A percentile compares a stretch with the other conserved stretches of the same genome.
Evolutionary conservation across 768 basidiomycete species (phyloP).

Genomic region (Pulveroboletus sp.): DNA sequence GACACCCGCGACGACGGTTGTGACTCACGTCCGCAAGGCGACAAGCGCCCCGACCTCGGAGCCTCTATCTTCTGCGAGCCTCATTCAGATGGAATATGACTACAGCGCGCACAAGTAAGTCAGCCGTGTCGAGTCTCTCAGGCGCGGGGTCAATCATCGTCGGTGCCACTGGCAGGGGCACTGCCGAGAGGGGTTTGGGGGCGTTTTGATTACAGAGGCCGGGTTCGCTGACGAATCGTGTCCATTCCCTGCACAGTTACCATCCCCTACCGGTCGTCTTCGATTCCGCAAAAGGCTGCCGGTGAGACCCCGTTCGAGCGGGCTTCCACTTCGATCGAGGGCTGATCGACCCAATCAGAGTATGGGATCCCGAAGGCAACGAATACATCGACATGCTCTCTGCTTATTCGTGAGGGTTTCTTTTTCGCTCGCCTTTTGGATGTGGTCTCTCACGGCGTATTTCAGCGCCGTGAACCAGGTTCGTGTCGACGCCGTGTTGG

Average conservation of each 20-base stretch:
- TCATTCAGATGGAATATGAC: constrained; percentile 79
- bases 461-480: constrained; percentile 84
- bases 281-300: constrained; percentile 83
- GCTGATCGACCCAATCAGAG: constrained; percentile 36
- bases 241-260: constrained; percentile 64
- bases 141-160: constrained; percentile 21
- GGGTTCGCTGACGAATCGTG: constrained; percentile 34
- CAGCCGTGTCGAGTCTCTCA: too few species aligned
- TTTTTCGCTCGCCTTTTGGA: background rate
- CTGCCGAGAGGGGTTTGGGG: constrained; percentile 8
- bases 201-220: too few species aligned
- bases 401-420: constrained; percentile 80
- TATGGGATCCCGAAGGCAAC: constrained; percentile 93
- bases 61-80: constrained; percentile 58
- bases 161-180: constrained; percentile 4
- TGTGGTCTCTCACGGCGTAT: constrained; percentile 1
- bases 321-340: background rate
- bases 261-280: constrained; percentile 95
- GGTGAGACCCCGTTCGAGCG: constrained; percentile 58
- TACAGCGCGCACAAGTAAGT: constrained; percentile 88
- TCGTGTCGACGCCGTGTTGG: constrained; percentile 25
- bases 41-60: constrained; percentile 13
- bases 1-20: constrained; percentile 23
- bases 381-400: constrained; percentile 98
- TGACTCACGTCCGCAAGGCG: constrained; percentile 13